Percentiles rank a stretch among this genome's conserved stretches.
Conservation (phyloP, 108 stramenopile species). For the Discostella pseudostelligera region DNA sequence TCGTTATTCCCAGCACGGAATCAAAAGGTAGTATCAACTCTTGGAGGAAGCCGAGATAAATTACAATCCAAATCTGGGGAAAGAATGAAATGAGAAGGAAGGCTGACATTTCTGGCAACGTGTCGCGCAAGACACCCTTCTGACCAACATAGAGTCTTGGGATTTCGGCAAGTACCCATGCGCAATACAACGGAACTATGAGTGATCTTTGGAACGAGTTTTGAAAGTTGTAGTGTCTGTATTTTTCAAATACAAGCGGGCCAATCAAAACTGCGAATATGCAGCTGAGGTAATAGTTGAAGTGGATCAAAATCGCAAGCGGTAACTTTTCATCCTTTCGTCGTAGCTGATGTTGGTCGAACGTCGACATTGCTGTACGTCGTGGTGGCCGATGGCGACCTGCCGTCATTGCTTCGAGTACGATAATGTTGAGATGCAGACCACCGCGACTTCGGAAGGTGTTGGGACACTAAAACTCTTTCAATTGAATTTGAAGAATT, state of each 20-base stretch:
- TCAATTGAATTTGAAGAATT: not conserved
- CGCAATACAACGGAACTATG: constrained; percentile 28
- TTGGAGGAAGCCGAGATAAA: constrained; percentile 41
- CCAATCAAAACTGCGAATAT: constrained; percentile 20
- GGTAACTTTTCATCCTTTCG: constrained; percentile 37
- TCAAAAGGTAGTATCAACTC: constrained; percentile 30
- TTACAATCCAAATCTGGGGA: constrained; percentile 28
- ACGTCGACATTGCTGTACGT: constrained; percentile 1
- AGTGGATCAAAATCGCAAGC: constrained; percentile 36
- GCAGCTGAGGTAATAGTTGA: constrained; percentile 35
- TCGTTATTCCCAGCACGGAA: constrained; percentile 11
- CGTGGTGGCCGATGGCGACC: not conserved
- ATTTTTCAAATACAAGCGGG: constrained; percentile 14
- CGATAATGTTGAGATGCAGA: too few relatives aligned
- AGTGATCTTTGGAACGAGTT: constrained; percentile 27
- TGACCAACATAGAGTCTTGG: constrained; percentile 36
- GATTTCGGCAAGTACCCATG: constrained; percentile 35
- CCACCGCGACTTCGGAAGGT: too few relatives aligned
- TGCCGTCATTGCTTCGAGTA: too few relatives aligned
- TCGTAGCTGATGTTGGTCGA: constrained; percentile 11
- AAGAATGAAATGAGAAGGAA: constrained; percentile 36
- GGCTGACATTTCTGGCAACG: constrained; percentile 30
- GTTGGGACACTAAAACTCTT: too few relatives aligned
- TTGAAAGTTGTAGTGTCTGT: constrained; percentile 11
- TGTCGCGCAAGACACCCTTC: constrained; percentile 31